Evolutionary conservation across 257 asterid genomes (phyloP).

Genomic region (Nicotiana sylvestris): DNA sequence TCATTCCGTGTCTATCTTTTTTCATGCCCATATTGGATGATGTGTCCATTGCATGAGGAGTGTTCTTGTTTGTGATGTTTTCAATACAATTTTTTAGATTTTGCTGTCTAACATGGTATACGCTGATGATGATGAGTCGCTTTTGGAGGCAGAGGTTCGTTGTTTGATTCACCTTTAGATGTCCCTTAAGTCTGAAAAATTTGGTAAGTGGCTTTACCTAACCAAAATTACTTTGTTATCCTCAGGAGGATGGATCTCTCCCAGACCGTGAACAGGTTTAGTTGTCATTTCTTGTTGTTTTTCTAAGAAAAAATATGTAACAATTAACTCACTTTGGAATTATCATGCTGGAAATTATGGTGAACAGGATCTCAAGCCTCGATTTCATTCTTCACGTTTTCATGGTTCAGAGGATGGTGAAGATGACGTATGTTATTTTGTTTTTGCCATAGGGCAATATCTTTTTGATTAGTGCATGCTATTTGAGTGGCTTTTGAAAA

Average conservation of each 20-base stretch:
- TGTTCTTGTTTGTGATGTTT: constrained; percentile 6
- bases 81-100: constrained; percentile 33
- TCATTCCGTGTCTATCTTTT: constrained; percentile 4
- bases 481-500: not conserved
- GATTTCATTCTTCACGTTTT: constrained; percentile 92
- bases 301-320: not conserved
- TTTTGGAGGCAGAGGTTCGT: constrained; percentile 86
- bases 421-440: constrained; percentile 55
- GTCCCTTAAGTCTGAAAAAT: not conserved
- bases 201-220: constrained; percentile 18
- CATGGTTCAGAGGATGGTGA: constrained; percentile 93
- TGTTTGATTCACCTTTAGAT: constrained; percentile 17
- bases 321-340: not conserved
- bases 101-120: constrained; percentile 92
- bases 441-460: not conserved
- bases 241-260: constrained; percentile 93
- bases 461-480: not conserved
- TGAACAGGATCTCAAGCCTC: constrained; percentile 89
- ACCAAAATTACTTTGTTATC: constrained; percentile 19
- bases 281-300: constrained; percentile 10
- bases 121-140: constrained; percentile 92
- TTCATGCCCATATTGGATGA: not conserved
- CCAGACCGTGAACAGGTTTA: constrained; percentile 97
- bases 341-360: not conserved
- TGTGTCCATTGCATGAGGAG: not conserved